These are phyloP conservation scores for Tothia fuscella DNA, from an alignment of 2,329 filamentous ascomycete species.

Conservation along the genomic window DNA sequence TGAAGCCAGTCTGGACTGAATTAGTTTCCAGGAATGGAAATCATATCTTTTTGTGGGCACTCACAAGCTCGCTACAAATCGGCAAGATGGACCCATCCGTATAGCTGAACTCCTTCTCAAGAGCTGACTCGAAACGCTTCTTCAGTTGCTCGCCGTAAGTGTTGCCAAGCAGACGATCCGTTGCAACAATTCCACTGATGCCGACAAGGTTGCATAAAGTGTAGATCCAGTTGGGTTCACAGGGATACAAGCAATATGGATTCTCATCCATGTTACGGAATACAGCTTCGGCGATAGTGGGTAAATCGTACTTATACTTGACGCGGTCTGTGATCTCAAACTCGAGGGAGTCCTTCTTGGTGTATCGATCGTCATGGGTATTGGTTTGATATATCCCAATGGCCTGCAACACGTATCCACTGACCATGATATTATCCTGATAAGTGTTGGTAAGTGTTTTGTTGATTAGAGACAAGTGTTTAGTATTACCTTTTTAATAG, in stretches of 20 bases:
- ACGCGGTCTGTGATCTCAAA: conserved; percentile 3
- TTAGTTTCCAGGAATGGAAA: neutral
- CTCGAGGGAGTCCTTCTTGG: conserved; percentile 2
- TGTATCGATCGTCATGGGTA: conserved; percentile 5
- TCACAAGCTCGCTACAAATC: conserved; percentile 7
- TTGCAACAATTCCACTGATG: neutral
- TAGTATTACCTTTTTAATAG: conserved; percentile 14
- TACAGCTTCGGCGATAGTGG: conserved; percentile 16
- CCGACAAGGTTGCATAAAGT: conserved; percentile 9
- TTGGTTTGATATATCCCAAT: conserved; percentile 2
- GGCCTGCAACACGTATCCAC: conserved; percentile 1
- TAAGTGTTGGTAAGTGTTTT: neutral
- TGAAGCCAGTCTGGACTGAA: conserved; percentile 5
- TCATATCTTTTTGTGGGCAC: neutral
- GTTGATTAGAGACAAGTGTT: conserved; percentile 24
- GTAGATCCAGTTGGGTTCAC: conserved; percentile 10
- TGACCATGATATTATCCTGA: conserved; percentile 7
- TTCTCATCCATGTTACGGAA: conserved; percentile 30
- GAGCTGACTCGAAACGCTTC: conserved; percentile 3
- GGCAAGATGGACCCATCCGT: conserved; percentile 4
- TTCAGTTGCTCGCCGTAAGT: neutral
- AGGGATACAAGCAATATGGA: conserved; percentile 5
- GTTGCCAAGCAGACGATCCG: neutral
- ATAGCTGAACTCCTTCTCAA: conserved; percentile 11
- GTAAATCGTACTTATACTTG: conserved; percentile 2